Base-by-base conservation (phyloP, 1,284 basidiomycete species). In the Erythrobasidium hasegawianum region DNA sequence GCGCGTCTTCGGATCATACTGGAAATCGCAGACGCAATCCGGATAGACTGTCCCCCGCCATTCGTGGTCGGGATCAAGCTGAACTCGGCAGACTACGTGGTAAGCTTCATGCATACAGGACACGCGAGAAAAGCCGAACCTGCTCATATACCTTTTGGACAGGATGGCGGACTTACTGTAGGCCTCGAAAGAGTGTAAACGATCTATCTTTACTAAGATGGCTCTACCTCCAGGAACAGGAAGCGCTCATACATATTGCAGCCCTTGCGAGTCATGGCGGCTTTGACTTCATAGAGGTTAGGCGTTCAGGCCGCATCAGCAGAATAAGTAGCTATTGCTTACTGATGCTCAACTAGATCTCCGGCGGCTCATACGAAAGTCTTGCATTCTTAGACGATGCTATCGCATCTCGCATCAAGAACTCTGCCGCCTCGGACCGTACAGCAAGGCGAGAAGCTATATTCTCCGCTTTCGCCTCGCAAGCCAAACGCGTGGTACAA, bases 11-110 rank as follows among this genome's bases (percentile, higher is more conserved):
- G 70, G 65, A 79, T 96, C 9, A 76, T 96, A 20, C 82, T 80
- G 54, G 83, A 84, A 43, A 85, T 94, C 56, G 79, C 88, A 0
- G 74, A 78, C 2, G 80, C 79, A 0, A 87, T 93, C 54, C 84
- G 88, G 26, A 76, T 79, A 2, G 77, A 79, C 1, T 83, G 85
- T 2, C 82, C 85, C 0, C 71, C 75, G 2, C 75, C 81, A 18
- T 97, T 97, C 74, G 78, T 88, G 13, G 72, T 96, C 20, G 88
- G 89, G 0, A 79, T 97, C 75, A 97, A 97, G 75, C 78, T 96
- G 56, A 97, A 92, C 75, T 86, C 87, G 24, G 86, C 86, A 0
- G 94, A 97, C 76, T 96, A 91, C 71, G 80, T 86, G 0, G 78
- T 72, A 22, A 43, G 72, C 56, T 16, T 0, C 0, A 3, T 2